These are phyloP conservation scores for Globisporangium yorkense DNA, from an alignment of 352 stramenopile genomes.

Conservation along the genomic window DNA sequence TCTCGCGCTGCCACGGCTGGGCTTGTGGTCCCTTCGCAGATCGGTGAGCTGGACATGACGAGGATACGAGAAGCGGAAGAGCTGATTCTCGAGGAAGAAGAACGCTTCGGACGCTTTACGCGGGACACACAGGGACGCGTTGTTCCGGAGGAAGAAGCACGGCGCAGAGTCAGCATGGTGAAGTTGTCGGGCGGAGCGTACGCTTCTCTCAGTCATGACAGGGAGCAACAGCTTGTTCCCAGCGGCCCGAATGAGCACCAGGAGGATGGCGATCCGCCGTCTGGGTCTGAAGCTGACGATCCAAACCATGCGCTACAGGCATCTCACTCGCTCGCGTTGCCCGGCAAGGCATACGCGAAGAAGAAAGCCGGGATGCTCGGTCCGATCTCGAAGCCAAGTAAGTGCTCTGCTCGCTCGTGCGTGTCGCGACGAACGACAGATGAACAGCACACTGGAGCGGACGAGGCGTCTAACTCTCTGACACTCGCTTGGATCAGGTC, in stretches of 20 bases:
- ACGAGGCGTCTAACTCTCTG: not conserved
- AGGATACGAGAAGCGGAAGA: constrained; percentile 65
- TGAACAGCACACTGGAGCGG: not conserved
- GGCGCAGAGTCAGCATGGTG: constrained; percentile 47
- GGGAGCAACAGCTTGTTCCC: not conserved
- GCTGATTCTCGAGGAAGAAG: constrained; percentile 71
- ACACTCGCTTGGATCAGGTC: constrained; percentile 11
- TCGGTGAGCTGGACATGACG: constrained; percentile 83
- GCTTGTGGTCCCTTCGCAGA: constrained; percentile 46
- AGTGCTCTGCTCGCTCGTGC: constrained; percentile 1
- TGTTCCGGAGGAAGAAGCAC: constrained; percentile 57
- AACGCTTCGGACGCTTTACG: constrained; percentile 47
- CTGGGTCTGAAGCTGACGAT: not conserved
- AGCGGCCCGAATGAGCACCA: constrained; percentile 4
- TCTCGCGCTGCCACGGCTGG: not conserved
- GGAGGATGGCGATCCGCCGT: not conserved
- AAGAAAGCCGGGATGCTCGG: constrained; percentile 68
- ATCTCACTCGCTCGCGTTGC: constrained; percentile 7
- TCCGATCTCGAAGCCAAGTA: constrained; percentile 56
- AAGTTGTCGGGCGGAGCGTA: constrained; percentile 51
- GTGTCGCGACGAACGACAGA: not conserved
- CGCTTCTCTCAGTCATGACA: not conserved
- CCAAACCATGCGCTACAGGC: constrained; percentile 1
- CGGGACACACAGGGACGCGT: constrained; percentile 64
- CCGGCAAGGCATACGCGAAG: constrained; percentile 39